Evolutionary conservation across 129 eudicot genomes (phyloP).

Genomic region (Silybum marianum): DNA sequence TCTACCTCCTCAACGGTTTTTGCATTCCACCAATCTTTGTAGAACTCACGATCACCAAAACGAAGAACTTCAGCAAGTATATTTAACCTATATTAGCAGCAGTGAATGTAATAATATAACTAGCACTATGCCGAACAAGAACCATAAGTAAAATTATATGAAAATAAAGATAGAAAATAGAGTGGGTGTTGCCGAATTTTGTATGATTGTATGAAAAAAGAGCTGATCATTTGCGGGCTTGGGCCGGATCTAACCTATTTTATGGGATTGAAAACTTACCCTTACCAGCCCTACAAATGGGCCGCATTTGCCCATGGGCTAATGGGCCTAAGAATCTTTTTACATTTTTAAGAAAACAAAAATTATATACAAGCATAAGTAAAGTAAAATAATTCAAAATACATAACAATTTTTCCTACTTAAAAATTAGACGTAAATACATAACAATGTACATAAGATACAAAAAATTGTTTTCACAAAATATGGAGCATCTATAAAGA

Average conservation of each 20-base stretch:
- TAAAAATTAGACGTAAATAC: background rate
- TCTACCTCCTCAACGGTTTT: conserved; percentile 78
- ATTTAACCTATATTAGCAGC: conserved; percentile 61
- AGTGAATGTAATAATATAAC: conserved; percentile 35
- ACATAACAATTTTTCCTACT: too few relatives aligned
- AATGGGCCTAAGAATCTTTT: too few relatives aligned
- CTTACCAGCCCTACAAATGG: too few relatives aligned
- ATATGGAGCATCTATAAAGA: background rate
- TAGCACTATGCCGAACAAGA: conserved; percentile 14
- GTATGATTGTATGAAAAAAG: background rate
- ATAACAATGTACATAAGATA: background rate
- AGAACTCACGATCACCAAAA: conserved; percentile 92
- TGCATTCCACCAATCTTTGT: conserved; percentile 96
- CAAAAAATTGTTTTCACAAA: background rate
- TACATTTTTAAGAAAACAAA: too few relatives aligned
- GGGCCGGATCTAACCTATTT: too few relatives aligned
- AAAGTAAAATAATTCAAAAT: too few relatives aligned
- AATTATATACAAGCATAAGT: too few relatives aligned
- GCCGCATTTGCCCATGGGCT: too few relatives aligned
- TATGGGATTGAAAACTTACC: too few relatives aligned
- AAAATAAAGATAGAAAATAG: background rate
- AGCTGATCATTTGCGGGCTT: too few relatives aligned
- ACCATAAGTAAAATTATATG: background rate
- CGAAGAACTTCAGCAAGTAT: conserved; percentile 87
- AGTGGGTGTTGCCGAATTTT: too few relatives aligned